These are phyloP conservation scores for Prunus davidiana DNA, from an alignment of 306 rosid species.

Conservation along the genomic window DNA sequence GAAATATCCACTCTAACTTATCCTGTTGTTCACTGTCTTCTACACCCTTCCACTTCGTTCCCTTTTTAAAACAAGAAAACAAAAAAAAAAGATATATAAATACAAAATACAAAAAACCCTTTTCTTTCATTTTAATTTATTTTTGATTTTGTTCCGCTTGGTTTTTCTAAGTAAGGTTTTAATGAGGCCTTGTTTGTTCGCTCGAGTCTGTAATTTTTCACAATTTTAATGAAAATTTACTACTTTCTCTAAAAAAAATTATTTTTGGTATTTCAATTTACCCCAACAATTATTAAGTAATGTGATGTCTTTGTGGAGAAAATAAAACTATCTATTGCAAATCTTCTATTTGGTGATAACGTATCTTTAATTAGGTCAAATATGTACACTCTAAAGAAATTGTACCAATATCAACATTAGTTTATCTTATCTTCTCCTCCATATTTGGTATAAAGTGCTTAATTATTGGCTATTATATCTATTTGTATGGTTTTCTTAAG, in stretches of 20 bases:
- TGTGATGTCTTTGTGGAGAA: too few relatives aligned
- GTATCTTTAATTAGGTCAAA: neutral
- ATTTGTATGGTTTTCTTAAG: too few relatives aligned
- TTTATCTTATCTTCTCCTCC: neutral
- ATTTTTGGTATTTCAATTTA: too few relatives aligned
- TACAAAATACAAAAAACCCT: too few relatives aligned
- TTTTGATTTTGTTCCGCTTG: too few relatives aligned
- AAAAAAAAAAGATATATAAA: too few relatives aligned
- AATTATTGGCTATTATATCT: neutral
- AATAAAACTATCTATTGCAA: neutral
- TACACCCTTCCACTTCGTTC: too few relatives aligned
- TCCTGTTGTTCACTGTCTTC: conserved; percentile 13
- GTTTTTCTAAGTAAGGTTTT: accelerated
- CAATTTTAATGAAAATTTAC: too few relatives aligned
- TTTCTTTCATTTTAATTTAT: too few relatives aligned
- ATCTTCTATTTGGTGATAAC: neutral
- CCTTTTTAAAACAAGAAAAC: neutral
- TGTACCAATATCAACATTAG: neutral
- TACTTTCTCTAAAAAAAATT: too few relatives aligned
- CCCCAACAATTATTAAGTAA: too few relatives aligned
- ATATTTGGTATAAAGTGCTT: neutral
- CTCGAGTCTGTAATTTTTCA: accelerated
- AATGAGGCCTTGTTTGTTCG: too few relatives aligned
- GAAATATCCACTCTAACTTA: conserved; percentile 19
- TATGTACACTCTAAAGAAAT: neutral